Percentiles rank a stretch among this genome's conserved stretches.
Evolutionary conservation across 2,329 filamentous ascomycete species (phyloP).

Genomic region (Trichophyton schoenleinii): DNA sequence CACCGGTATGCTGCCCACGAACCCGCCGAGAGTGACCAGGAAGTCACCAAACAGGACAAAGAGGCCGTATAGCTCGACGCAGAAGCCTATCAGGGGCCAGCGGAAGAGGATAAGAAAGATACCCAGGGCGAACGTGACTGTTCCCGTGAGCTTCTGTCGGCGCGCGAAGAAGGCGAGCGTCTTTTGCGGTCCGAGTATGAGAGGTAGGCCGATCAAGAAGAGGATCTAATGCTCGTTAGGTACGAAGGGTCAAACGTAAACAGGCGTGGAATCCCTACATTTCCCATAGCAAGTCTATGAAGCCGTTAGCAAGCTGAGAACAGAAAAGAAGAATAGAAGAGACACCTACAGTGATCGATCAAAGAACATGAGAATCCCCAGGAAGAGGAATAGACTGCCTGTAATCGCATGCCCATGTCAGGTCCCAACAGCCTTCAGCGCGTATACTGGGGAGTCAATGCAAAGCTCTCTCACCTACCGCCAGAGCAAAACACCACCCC

Average conservation of each 20-base stretch:
- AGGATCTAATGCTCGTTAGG: slow-evolving; percentile 56
- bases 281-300: slow-evolving; percentile 86
- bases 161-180: slow-evolving; percentile 90
- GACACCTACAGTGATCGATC: slow-evolving; percentile 75
- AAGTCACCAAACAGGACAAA: slow-evolving; percentile 93
- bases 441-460: neutral
- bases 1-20: slow-evolving; percentile 71
- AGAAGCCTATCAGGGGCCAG: slow-evolving; percentile 85
- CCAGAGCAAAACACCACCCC: slow-evolving; percentile 96
- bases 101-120: slow-evolving; percentile 74
- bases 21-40: slow-evolving; percentile 78
- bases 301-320: slow-evolving; percentile 1
- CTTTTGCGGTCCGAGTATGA: slow-evolving; percentile 87
- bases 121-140: slow-evolving; percentile 71
- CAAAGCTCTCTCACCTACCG: slow-evolving; percentile 49
- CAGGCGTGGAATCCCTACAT: slow-evolving; percentile 42
- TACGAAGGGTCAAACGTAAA: slow-evolving; percentile 3
- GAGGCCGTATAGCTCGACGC: slow-evolving; percentile 85
- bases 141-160: slow-evolving; percentile 83
- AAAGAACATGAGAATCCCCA: slow-evolving; percentile 93
- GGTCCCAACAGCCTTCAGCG: neutral
- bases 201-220: slow-evolving; percentile 89
- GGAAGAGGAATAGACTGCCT: slow-evolving; percentile 91
- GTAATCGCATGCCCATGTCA: slow-evolving; percentile 10
- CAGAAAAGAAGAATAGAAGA: neutral